These are phyloP conservation scores for Flaveria linearis DNA, from an alignment of 129 eudicot genomes.

Conservation along the genomic window DNA sequence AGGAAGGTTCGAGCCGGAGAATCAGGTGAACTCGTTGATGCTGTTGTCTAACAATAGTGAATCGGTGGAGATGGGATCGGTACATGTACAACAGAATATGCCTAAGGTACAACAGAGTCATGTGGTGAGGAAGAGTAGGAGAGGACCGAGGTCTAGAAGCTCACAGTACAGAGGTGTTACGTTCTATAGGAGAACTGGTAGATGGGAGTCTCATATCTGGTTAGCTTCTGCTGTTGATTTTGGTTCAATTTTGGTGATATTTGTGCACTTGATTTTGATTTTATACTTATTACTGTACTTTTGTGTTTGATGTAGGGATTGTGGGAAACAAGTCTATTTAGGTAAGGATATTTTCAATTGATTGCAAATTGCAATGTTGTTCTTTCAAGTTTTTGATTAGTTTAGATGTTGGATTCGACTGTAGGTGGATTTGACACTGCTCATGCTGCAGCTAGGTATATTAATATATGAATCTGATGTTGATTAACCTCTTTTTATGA, in stretches of 20 bases:
- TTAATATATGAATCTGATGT: background rate
- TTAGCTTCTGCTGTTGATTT: conserved; percentile 20
- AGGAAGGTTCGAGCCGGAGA: conserved; percentile 31
- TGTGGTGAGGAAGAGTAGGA: conserved; percentile 58
- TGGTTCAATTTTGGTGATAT: background rate
- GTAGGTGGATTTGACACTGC: conserved; percentile 96
- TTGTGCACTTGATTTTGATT: background rate
- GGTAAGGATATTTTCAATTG: conserved; percentile 43
- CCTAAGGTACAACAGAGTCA: conserved; percentile 29
- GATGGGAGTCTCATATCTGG: conserved; percentile 94
- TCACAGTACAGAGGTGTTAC: conserved; percentile 89
- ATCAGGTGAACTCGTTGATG: conserved; percentile 32
- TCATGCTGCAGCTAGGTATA: conserved; percentile 87
- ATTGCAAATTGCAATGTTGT: background rate
- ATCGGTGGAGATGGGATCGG: conserved; percentile 2
- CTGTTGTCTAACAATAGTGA: conserved; percentile 9
- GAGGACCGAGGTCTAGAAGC: conserved; percentile 86
- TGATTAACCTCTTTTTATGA: background rate
- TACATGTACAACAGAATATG: conserved; percentile 34
- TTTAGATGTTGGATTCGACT: conserved; percentile 21
- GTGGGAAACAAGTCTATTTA: conserved; percentile 82
- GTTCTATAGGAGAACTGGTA: conserved; percentile 69
- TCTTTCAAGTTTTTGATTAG: conserved; percentile 21
- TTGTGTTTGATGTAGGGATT: conserved; percentile 58
- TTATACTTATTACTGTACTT: conserved; percentile 10